Evolutionary conservation across 768 basidiomycete species (phyloP), one percentile per base, ranked within the genome.

Genomic region (Lentinula sp.): DNA sequence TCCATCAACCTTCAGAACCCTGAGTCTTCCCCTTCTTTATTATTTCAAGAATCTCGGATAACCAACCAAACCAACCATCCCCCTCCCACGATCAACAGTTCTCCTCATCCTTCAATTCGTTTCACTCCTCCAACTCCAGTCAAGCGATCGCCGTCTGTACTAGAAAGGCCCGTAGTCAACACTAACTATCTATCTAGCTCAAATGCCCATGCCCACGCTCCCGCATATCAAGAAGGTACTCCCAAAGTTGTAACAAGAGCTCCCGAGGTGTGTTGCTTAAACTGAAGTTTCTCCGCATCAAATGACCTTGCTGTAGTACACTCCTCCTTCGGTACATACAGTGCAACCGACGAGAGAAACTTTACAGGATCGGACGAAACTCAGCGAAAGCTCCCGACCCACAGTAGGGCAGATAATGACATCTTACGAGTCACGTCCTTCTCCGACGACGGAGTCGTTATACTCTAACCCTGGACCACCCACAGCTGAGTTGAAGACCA

Each of bases 51-150:
- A 39, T n/a, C 57, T 28, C 57, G 36, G 18, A 59, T 36, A 32
- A 46, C n/a, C 23, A 59, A 48, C 37, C 43, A 33, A 48, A 12
- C 48, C 15, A 43, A 6, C 20, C 39, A 20, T 4, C 36, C 39
- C 37, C 13, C 41, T 16, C 0, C 46, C 3, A 39, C 37, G 20
- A 13, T 39, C 45, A 59, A 48, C 46, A 59, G 39, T 28, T 59
- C 57, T 10, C 57, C 57, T 12, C 57, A 49, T 36, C 43, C 48
- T 36, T 59, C 57, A 8, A 48, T 50, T 20, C 59, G 50, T 13
- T 42, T 60, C 9, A 60, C 59, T 33, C 59, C 59, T 23, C 59
- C 59, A 10, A 60, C 59, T 10, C 59, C 59, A 1, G 18, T 60
- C n/a, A 28, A 60, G n/a, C 59, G 50, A 23, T 39, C 59, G 10